Evolutionary conservation across 1,139 yeast species (phyloP), one percentile per base, ranked within the genome.

Genomic region (Nakaseomyces sp.): DNA sequence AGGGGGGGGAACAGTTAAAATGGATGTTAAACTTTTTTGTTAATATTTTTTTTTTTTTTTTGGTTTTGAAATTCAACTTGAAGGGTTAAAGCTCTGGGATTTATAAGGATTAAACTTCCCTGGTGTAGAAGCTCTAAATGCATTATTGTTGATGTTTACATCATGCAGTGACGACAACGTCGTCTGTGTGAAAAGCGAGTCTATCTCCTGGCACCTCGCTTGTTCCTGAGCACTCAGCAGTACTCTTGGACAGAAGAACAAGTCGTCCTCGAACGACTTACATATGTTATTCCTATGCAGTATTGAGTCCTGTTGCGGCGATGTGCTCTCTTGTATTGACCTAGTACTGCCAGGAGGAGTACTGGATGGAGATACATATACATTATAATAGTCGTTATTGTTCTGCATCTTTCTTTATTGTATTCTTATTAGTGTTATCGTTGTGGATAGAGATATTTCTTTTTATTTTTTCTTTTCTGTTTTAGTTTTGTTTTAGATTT

Each of bases 11-110:
- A n/a, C n/a, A n/a, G n/a, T n/a, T n/a, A n/a, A n/a, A n/a, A n/a
- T n/a, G n/a, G n/a, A n/a, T n/a, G n/a, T n/a, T n/a, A n/a, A n/a
- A n/a, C n/a, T n/a, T n/a, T n/a, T n/a, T n/a, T n/a, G n/a, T n/a
- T n/a, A n/a, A n/a, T n/a, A n/a, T 6, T 9, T 22, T 22, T 22
- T 22, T 22, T 22, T 22, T 22, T 22, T 22, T 22, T 9, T 22
- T 22, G 25, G 25, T 6, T 22, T 22, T 9, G 6, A 6, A 22
- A 6, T 9, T 26, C 29, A 26, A 5, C 29, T 19, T 32, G 8
- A 32, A 18, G 58, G 59, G 45, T 54, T 56, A 41, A 51, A 52
- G 46, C 56, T 52, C 43, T 55, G 76, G 18, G 76, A 73, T 47
- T 55, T 55, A 39, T 51, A 53, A 18, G 60, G 56, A 45, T 55